Evolutionary conservation across 23 red algal genomes (phyloP), one percentile per base, ranked within the genome.

Genomic region (Gracilariopsis chorda): DNA sequence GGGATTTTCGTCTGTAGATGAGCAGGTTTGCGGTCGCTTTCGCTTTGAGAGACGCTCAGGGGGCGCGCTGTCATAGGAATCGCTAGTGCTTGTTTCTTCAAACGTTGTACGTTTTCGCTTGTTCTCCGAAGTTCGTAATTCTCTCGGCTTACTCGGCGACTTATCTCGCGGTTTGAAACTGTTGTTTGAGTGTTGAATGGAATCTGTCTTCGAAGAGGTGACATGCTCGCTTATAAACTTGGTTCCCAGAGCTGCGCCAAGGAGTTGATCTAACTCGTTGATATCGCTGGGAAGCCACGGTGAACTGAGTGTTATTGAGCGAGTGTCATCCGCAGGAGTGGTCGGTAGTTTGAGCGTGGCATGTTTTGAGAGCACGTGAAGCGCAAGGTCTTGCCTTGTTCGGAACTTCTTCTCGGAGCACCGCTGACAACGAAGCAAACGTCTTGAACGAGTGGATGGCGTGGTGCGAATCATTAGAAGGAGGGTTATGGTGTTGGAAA

Each of bases 221-320:
- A 73, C 32, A 17, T 37, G 67, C n/a, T 73, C 40, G 28, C 40
- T 24, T 19, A 73, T 42, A 46, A 73, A 23, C 11, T 46, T 32
- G 39, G 32, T 8, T 20, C 67, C 39, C 67, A 73, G 47, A 46
- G 67, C 67, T 13, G n/a, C 47, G 3, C 2, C 40, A 7, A 83
- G 78, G 37, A 83, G 78, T 24, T 65, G 78, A 21, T 83, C 78
- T 63, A 83, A 37, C 44, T 83, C 78, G 42, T 59, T 55, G 49
- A 29, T 34, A 29, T 83, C 78, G 27, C 78, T 53, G 55, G 78
- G 36, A 14, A 83, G 53, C 36, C 59, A 43, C 7, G 78, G 78
- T 24, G 78, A 83, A n/a, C 56, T 83, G 17, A 83, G 55, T 1
- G 78, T 83, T 59, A 83, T 63, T 43, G 78, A 83, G 14, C 78